These are phyloP conservation scores for Noccaea caerulescens DNA, from an alignment of 345 rosid species.

Conservation along the genomic window DNA sequence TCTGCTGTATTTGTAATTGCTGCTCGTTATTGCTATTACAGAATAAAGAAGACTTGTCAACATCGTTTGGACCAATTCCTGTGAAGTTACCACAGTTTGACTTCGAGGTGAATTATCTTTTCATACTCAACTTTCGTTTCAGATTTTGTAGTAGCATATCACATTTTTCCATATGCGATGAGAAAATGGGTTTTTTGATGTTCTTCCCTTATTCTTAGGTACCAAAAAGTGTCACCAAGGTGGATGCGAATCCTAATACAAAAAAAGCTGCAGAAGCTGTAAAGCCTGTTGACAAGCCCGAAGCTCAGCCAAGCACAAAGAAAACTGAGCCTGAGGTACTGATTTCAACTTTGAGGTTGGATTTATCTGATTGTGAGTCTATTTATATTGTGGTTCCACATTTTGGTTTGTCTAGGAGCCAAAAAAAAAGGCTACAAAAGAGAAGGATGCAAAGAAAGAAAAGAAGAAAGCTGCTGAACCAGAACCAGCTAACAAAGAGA, in stretches of 20 bases:
- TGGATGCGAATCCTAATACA: constrained; percentile 53
- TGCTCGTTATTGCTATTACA: constrained; percentile 41
- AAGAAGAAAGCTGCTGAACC: constrained; percentile 64
- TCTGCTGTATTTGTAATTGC: constrained; percentile 1
- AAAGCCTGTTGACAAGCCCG: constrained; percentile 54
- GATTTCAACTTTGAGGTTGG: constrained; percentile 2
- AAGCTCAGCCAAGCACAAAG: constrained; percentile 46
- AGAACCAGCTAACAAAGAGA: constrained; percentile 67
- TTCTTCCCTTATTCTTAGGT: constrained; percentile 42
- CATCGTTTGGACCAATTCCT: constrained; percentile 55
- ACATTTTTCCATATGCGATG: background rate
- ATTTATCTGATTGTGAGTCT: constrained; percentile 11
- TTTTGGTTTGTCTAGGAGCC: constrained; percentile 30
- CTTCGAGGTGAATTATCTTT: constrained; percentile 55
- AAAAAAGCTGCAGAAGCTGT: constrained; percentile 50
- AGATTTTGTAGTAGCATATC: background rate
- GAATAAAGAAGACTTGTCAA: constrained; percentile 58
- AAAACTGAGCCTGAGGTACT: constrained; percentile 58
- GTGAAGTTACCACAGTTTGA: constrained; percentile 63
- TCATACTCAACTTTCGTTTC: background rate
- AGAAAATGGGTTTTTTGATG: constrained; percentile 9
- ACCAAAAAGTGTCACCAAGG: constrained; percentile 46
- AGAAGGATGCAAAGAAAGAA: constrained; percentile 59
- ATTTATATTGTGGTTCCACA: constrained; percentile 2
- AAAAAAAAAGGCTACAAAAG: constrained; percentile 59